Evolutionary conservation across 345 rosid genomes (phyloP).

Genomic region (Ceriops zippeliana): DNA sequence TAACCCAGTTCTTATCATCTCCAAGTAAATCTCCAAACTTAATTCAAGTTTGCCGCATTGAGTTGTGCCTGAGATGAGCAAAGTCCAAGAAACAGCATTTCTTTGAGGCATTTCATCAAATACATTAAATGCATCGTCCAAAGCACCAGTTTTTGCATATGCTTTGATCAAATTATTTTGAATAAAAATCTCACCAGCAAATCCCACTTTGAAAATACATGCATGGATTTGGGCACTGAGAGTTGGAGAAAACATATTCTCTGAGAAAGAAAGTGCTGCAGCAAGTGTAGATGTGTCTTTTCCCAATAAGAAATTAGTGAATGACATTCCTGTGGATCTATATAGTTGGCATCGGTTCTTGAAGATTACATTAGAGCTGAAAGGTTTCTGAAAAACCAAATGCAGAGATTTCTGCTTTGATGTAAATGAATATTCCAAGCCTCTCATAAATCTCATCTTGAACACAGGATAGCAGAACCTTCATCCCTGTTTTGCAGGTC

Average conservation of each 20-base stretch:
- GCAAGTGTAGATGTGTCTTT: slow-evolving; percentile 21
- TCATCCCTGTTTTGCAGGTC: no score
- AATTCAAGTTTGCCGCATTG: slow-evolving; percentile 18
- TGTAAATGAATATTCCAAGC: no score
- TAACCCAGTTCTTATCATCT: slow-evolving; percentile 27
- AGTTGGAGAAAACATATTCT: slow-evolving; percentile 11
- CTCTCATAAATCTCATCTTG: no score
- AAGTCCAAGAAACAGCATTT: slow-evolving; percentile 43
- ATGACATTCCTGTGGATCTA: neutral
- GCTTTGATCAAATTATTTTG: slow-evolving; percentile 30
- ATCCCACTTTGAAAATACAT: slow-evolving; percentile 26
- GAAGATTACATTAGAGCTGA: neutral
- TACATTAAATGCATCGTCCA: slow-evolving; percentile 26
- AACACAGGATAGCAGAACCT: no score
- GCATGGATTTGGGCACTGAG: slow-evolving; percentile 39
- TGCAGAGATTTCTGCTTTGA: no score
- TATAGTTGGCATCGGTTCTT: neutral
- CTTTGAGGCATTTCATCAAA: slow-evolving; percentile 35
- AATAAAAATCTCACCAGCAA: slow-evolving; percentile 23
- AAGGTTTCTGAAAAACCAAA: no score
- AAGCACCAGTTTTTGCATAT: slow-evolving; percentile 18
- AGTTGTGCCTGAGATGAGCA: slow-evolving; percentile 25
- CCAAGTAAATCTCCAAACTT: slow-evolving; percentile 22
- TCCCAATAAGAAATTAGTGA: neutral
- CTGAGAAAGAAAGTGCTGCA: slow-evolving; percentile 20